Conservation (phyloP, 805 yeast species). For the Saturnispora saitoi region DNA sequence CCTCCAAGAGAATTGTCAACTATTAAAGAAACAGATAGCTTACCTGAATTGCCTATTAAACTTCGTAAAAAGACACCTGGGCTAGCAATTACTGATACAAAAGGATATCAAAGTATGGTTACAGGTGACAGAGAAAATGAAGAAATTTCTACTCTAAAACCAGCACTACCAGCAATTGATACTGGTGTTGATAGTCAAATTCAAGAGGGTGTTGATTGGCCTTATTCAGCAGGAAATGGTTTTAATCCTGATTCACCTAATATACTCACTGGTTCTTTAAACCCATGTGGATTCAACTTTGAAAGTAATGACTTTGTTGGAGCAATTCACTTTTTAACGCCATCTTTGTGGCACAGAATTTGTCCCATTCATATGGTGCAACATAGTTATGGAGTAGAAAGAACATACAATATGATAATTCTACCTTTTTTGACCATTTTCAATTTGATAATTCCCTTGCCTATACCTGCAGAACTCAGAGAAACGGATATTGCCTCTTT, state of each 20-base stretch:
- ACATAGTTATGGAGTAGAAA: slow-evolving; percentile 14
- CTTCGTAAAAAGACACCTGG: slow-evolving; percentile 5
- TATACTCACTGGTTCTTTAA: background rate
- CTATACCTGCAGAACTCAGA: slow-evolving; percentile 13
- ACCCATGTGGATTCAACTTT: background rate
- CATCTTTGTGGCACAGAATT: slow-evolving; percentile 5
- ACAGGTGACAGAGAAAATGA: background rate
- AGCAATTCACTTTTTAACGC: slow-evolving; percentile 7
- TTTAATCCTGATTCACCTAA: background rate
- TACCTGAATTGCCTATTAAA: background rate
- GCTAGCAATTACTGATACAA: slow-evolving; percentile 4
- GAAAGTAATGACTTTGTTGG: slow-evolving; percentile 1
- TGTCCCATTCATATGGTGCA: slow-evolving; percentile 9
- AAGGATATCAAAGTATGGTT: background rate
- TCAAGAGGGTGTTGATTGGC: background rate
- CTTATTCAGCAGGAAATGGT: background rate
- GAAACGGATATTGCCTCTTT: slow-evolving; percentile 11
- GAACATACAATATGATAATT: slow-evolving; percentile 18
- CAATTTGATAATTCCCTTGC: slow-evolving; percentile 24
- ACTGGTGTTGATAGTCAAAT: background rate
- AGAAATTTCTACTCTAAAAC: background rate
- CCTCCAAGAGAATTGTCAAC: background rate
- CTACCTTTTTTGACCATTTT: slow-evolving; percentile 21
- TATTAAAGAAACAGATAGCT: background rate
- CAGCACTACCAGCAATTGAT: background rate